Evolutionary conservation across 2,329 filamentous ascomycete species (phyloP).

Genomic region (Talaromyces amestolkiae): DNA sequence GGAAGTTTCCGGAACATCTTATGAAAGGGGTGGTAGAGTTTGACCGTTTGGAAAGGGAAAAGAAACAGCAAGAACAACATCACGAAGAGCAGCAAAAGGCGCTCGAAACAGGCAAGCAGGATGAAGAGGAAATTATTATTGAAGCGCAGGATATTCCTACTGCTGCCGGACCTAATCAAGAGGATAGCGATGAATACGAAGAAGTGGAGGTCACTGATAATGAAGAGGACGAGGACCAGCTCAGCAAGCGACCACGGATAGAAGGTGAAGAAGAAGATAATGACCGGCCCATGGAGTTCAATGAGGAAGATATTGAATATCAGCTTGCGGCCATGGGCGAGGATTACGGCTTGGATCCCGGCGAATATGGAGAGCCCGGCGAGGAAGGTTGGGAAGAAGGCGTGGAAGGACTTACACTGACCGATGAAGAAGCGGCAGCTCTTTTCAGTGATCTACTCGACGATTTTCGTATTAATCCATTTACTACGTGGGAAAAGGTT

Average conservation of each 20-base stretch:
- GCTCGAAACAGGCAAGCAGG: slow-evolving; percentile 19
- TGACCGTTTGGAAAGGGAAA: slow-evolving; percentile 68
- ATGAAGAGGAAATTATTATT: slow-evolving; percentile 20
- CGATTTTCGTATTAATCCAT: slow-evolving; percentile 79
- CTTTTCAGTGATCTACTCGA: slow-evolving; percentile 84
- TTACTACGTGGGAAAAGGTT: slow-evolving; percentile 85
- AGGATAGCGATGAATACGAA: slow-evolving; percentile 71
- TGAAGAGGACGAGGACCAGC: slow-evolving; percentile 51
- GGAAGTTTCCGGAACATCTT: slow-evolving; percentile 88
- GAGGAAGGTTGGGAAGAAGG: slow-evolving; percentile 64
- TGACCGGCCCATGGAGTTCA: slow-evolving; percentile 68
- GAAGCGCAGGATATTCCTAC: slow-evolving; percentile 16
- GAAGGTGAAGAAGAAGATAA: slow-evolving; percentile 40
- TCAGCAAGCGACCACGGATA: slow-evolving; percentile 36
- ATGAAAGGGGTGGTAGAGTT: slow-evolving; percentile 71
- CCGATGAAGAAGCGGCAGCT: slow-evolving; percentile 70
- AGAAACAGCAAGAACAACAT: slow-evolving; percentile 56
- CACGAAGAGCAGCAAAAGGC: slow-evolving; percentile 26
- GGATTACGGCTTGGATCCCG: slow-evolving; percentile 75
- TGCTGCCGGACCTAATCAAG: slow-evolving; percentile 35
- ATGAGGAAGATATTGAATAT: slow-evolving; percentile 89
- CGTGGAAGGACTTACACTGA: slow-evolving; percentile 66
- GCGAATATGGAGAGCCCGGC: slow-evolving; percentile 67
- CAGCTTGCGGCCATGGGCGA: slow-evolving; percentile 87
- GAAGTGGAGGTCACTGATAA: slow-evolving; percentile 70